Evolutionary conservation across 306 rosid genomes (phyloP).

Genomic region (Parietaria judaica): DNA sequence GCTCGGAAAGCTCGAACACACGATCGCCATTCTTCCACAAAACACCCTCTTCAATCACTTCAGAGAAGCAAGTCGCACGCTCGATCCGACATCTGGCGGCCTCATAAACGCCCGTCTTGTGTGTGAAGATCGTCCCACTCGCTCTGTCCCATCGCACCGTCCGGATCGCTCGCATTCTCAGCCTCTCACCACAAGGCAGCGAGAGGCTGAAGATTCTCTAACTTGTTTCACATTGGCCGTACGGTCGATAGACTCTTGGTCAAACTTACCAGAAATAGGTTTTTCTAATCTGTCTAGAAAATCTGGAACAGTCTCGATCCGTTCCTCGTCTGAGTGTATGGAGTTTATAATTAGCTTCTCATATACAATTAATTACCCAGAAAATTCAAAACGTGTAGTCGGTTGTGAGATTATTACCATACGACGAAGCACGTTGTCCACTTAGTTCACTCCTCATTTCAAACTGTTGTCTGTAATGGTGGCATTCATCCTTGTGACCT

Average conservation of each 20-base stretch:
- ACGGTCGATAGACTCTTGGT: constrained; percentile 16
- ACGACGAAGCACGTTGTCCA: constrained; percentile 13
- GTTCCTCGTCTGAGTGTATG: constrained; percentile 35
- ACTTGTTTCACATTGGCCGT: constrained; percentile 12
- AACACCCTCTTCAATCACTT: too few relatives aligned
- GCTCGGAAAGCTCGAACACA: too few relatives aligned
- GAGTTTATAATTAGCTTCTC: constrained; percentile 24
- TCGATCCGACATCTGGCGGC: too few relatives aligned
- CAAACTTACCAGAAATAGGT: constrained; percentile 14
- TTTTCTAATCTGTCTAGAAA: constrained; percentile 27
- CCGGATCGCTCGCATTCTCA: too few relatives aligned
- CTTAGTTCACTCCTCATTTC: constrained; percentile 11
- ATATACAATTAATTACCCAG: constrained; percentile 2
- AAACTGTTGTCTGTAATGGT: constrained; percentile 29
- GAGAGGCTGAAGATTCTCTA: constrained; percentile 11
- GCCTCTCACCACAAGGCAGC: too few relatives aligned
- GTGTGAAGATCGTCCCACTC: too few relatives aligned
- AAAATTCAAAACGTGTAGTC: constrained; percentile 9
- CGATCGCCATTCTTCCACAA: too few relatives aligned
- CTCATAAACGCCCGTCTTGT: too few relatives aligned
- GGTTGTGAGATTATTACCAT: constrained; percentile 30
- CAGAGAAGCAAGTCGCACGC: too few relatives aligned
- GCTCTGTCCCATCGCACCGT: too few relatives aligned
- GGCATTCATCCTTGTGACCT: constrained; percentile 86
- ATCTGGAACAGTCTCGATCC: constrained; percentile 18